Evolutionary conservation across 257 asterid species (phyloP).

Genomic region (Solanum tacnaense): DNA sequence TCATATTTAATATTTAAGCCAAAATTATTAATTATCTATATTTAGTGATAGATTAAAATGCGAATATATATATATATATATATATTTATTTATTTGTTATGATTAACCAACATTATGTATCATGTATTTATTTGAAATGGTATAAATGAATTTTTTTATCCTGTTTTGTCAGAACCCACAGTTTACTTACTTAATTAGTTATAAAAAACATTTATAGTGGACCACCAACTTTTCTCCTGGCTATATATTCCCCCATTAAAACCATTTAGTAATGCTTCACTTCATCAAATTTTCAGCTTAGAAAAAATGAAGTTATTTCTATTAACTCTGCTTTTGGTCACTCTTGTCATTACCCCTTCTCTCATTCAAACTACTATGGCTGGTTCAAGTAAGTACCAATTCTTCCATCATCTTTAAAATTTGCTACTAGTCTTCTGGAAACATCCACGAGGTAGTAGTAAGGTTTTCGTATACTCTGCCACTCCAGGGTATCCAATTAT

Average conservation of each 20-base stretch:
- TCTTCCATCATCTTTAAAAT: neutral
- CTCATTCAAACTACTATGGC: constrained; percentile 26
- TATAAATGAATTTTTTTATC: neutral
- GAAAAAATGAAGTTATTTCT: constrained; percentile 19
- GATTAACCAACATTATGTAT: neutral
- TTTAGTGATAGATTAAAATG: neutral
- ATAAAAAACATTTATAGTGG: neutral
- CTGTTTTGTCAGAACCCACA: neutral
- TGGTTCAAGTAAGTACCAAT: constrained; percentile 19
- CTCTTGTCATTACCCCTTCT: constrained; percentile 31
- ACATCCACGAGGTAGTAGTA: too few species aligned
- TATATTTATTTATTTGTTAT: neutral
- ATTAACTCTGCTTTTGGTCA: constrained; percentile 12
- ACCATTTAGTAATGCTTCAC: neutral
- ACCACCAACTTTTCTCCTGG: neutral
- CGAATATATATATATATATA: too few species aligned
- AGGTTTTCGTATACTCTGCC: neutral
- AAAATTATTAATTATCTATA: neutral
- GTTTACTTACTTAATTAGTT: neutral
- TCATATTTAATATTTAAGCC: accelerated
- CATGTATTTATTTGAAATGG: neutral
- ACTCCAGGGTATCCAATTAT: too few species aligned
- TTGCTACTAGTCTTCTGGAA: neutral
- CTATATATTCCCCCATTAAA: neutral
- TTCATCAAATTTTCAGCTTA: neutral